Evolutionary conservation across 2,329 filamentous ascomycete species (phyloP), one percentile per base, ranked within the genome.

Genomic region (Colletotrichum tamarilloi): DNA sequence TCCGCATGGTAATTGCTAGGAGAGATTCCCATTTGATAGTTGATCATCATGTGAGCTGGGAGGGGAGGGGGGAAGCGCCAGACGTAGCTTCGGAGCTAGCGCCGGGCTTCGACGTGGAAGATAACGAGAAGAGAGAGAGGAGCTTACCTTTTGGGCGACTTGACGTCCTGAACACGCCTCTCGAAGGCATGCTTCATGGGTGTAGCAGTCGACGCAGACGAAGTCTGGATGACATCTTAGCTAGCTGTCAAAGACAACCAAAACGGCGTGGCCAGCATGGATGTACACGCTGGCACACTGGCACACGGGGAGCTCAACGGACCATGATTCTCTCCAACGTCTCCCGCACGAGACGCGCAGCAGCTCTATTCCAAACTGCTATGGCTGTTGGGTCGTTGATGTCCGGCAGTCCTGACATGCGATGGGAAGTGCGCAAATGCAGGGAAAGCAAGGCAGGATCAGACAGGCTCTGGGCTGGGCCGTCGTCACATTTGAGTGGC

Each of bases 11-110:
- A 85, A 87, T 91, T 89, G 89, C 94, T 98, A 94, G 93, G 97
- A 99, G 97, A 99, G 97, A 99, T 99, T 99, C 97, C 97, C 97
- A 99, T 98, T 97, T 76, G 92, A 94, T 92, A 92, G 86, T 85
- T 89, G 87, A 94, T 97, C 95, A 97, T 97, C 88, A 91, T 87
- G 78, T 86, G 67, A 73, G 79, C 79, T 76, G 79, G 75, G 75
- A 68, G 35, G 19, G 68, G 62, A 28, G 11, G 38, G 63, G 67
- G 79, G 59, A 74, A 69, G 32, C 67, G 67, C 19, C 42, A 49
- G 42, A 49, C 56, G 68, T 62, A 26, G 38, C 26, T n/a, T 32
- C 30, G 46, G 53, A 59, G n/a, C 58, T 73, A 66, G 58, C 67
- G 67, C 46, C 28, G 30, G 60, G 30, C 71, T 73, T 71, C 56